Conservation (phyloP, 805 yeast genomes). For the Kazachstania martiniae region DNA sequence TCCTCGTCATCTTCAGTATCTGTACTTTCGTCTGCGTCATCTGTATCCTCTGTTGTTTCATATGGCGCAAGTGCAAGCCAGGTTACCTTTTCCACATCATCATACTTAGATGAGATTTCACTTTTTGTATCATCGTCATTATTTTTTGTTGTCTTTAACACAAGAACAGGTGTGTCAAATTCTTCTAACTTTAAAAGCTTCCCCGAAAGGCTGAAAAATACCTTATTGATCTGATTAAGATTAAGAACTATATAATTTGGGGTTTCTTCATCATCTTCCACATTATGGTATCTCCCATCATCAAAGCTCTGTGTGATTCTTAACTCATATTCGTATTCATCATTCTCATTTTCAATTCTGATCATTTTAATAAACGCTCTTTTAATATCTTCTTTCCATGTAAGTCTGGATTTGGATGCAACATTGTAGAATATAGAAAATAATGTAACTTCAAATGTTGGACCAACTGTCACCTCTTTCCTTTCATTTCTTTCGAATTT, state of each 20-base stretch:
- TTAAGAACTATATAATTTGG: slow-evolving; percentile 29
- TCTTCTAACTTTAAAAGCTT: slow-evolving; percentile 52
- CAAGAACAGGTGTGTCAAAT: slow-evolving; percentile 52
- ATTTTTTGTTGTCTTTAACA: slow-evolving; percentile 34
- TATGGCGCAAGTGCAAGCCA: slow-evolving; percentile 46
- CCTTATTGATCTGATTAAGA: slow-evolving; percentile 34
- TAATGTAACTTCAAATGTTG: slow-evolving; percentile 43
- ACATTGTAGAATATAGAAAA: slow-evolving; percentile 57
- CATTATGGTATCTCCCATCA: slow-evolving; percentile 66
- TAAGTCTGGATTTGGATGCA: slow-evolving; percentile 32
- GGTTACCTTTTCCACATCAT: slow-evolving; percentile 22
- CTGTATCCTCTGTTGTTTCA: slow-evolving; percentile 15
- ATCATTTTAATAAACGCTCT: slow-evolving; percentile 37
- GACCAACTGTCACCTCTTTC: slow-evolving; percentile 39
- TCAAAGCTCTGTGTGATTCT: slow-evolving; percentile 46
- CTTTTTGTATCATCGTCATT: slow-evolving; percentile 7
- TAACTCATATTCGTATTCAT: slow-evolving; percentile 34
- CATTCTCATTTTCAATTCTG: slow-evolving; percentile 14
- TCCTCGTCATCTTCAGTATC: slow-evolving; percentile 7
- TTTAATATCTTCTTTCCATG: slow-evolving; percentile 69
- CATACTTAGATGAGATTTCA: slow-evolving; percentile 8
- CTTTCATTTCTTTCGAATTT: not conserved
- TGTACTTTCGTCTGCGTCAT: slow-evolving; percentile 16
- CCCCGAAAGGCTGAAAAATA: slow-evolving; percentile 66
- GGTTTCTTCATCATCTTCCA: slow-evolving; percentile 32